phyloP scores from a whole-genome alignment of 345 rosid genomes.

The Luvunga scandens region DNA sequence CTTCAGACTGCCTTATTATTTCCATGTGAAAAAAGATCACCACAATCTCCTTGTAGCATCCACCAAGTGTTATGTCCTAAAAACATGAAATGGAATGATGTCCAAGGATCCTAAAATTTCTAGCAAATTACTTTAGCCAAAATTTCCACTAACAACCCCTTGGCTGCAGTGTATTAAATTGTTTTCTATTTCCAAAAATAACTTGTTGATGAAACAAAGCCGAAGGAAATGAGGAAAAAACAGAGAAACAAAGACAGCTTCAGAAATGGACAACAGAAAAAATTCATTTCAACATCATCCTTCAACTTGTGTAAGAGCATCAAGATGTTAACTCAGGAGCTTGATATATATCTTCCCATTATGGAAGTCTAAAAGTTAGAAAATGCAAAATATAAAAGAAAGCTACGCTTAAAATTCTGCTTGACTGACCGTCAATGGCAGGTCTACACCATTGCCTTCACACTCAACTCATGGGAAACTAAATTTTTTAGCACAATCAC shows the following conservation, averaged over 20 bases:
- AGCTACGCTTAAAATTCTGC: neutral
- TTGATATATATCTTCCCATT: constrained; percentile 7
- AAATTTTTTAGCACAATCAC: neutral
- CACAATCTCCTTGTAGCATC: neutral
- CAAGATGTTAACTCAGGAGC: neutral
- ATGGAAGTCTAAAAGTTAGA: neutral
- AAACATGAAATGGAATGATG: neutral
- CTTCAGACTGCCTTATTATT: neutral
- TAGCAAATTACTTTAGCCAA: neutral
- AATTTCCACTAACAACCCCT: neutral
- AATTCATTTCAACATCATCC: neutral
- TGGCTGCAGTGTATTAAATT: neutral
- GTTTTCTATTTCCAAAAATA: neutral
- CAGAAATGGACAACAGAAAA: neutral
- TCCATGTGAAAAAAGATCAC: neutral
- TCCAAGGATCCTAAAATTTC: neutral
- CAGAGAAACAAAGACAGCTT: neutral
- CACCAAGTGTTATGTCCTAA: neutral
- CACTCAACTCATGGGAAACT: neutral
- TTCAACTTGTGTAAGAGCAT: neutral
- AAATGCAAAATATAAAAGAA: neutral
- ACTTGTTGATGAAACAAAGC: neutral
- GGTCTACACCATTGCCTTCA: neutral
- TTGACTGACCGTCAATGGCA: neutral
- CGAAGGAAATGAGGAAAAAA: neutral